Evolutionary conservation across 140 eudicot genomes (phyloP).

Genomic region (Ambrosia hybrid): DNA sequence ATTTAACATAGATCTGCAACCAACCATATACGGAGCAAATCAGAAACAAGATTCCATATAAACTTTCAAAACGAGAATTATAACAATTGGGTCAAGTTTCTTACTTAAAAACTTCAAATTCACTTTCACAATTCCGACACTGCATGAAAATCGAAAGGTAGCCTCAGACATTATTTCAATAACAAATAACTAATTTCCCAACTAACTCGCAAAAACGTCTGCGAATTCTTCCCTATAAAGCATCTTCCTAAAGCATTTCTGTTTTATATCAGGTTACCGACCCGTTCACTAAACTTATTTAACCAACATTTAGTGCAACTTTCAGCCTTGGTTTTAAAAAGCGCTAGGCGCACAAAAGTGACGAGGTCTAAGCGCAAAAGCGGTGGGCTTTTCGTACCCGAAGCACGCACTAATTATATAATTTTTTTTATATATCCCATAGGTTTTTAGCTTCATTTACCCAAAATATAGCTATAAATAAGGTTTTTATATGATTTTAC

Average conservation of each 20-base stretch:
- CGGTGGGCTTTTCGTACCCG: no score
- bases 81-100: constrained; percentile 25
- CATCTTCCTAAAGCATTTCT: constrained; percentile 4
- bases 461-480: no score
- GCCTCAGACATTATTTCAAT: constrained; percentile 4
- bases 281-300: no score
- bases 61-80: neutral
- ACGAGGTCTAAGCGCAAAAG: no score
- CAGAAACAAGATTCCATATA: constrained; percentile 11
- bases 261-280: no score
- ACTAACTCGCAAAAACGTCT: neutral
- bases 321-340: no score
- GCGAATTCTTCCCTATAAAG: neutral
- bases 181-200: constrained; percentile 14
- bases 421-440: no score
- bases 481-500: no score
- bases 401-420: no score
- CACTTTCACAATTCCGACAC: constrained; percentile 91
- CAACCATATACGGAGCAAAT: constrained; percentile 12
- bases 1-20: constrained; percentile 65
- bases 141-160: constrained; percentile 39
- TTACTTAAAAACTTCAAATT: constrained; percentile 85
- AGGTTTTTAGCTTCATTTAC: no score
- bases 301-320: no score
- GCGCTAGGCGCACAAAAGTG: no score